Percentiles rank a stretch among this genome's conserved stretches.
These are phyloP conservation scores for Trifolium repens DNA, from an alignment of 306 rosid species.

Conservation along the genomic window DNA sequence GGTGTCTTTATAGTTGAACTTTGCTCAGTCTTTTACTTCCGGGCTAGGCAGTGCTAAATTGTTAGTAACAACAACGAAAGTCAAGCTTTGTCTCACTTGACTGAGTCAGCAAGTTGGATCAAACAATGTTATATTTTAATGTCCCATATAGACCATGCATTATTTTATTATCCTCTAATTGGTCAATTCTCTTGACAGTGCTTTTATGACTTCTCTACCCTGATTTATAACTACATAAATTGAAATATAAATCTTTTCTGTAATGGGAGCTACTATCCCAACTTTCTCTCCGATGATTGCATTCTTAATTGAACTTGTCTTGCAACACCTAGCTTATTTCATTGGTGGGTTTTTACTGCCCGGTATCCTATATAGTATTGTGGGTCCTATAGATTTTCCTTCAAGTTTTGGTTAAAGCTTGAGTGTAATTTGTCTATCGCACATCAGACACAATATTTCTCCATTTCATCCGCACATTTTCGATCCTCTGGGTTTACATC, in stretches of 20 bases:
- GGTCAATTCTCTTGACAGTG: too few relatives aligned
- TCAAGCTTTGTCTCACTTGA: not conserved
- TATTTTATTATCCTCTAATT: too few relatives aligned
- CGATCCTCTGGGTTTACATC: conserved; percentile 3
- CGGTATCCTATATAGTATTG: not conserved
- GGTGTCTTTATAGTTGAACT: not conserved
- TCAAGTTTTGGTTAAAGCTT: not conserved
- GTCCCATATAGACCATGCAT: too few relatives aligned
- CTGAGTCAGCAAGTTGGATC: not conserved
- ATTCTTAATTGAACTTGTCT: not conserved
- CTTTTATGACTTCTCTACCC: too few relatives aligned
- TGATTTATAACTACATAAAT: too few relatives aligned
- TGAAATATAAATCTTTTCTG: too few relatives aligned
- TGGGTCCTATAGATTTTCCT: not conserved
- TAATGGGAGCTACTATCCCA: too few relatives aligned
- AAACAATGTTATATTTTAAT: not conserved
- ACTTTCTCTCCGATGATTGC: too few relatives aligned
- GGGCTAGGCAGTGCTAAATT: not conserved
- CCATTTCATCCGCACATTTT: not conserved
- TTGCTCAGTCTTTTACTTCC: not conserved
- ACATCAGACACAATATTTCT: not conserved
- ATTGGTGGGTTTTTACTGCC: not conserved
- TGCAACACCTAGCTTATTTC: not conserved
- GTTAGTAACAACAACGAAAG: not conserved
- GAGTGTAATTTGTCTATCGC: not conserved